Conservation (phyloP, 2,329 filamentous ascomycete species). For the Exophiala viscosa region DNA sequence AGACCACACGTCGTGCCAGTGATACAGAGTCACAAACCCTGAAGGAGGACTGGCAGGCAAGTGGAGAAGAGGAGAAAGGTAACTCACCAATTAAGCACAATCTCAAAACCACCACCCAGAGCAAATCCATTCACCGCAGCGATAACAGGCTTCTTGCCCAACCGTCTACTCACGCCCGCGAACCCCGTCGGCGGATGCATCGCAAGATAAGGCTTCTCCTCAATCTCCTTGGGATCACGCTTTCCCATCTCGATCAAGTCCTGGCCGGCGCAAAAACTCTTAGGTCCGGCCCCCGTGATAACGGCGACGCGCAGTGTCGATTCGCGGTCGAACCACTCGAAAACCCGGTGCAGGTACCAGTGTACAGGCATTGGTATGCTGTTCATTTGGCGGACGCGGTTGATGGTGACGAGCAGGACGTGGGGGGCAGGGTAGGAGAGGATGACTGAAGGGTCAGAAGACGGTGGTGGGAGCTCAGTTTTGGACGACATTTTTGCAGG, state of each 20-base stretch:
- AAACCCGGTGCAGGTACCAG: conserved; percentile 41
- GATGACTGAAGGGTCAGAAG: conserved; percentile 14
- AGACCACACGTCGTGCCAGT: background rate
- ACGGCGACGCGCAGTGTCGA: conserved; percentile 41
- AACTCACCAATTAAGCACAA: conserved; percentile 38
- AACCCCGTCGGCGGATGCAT: conserved; percentile 37
- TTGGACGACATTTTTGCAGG: background rate
- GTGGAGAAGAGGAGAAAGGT: background rate
- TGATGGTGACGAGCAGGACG: conserved; percentile 48
- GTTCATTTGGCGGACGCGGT: conserved; percentile 42
- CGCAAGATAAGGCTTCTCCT: conserved; percentile 25
- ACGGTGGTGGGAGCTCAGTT: conserved; percentile 12
- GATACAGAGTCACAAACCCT: background rate
- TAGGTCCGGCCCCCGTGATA: conserved; percentile 42
- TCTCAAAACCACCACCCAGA: conserved; percentile 73
- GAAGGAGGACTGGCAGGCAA: background rate
- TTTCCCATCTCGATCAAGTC: conserved; percentile 43
- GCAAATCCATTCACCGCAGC: conserved; percentile 73
- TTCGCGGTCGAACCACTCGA: conserved; percentile 46
- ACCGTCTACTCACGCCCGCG: conserved; percentile 51
- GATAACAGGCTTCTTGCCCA: conserved; percentile 70
- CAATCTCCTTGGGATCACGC: conserved; percentile 30
- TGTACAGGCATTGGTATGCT: conserved; percentile 43
- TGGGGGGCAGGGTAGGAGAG: conserved; percentile 43
- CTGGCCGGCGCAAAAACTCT: conserved; percentile 45